A percentile compares a stretch with the other conserved stretches of the same genome.
Evolutionary conservation across 345 rosid genomes (phyloP).

Genomic region (Rubroshorea leprosula): DNA sequence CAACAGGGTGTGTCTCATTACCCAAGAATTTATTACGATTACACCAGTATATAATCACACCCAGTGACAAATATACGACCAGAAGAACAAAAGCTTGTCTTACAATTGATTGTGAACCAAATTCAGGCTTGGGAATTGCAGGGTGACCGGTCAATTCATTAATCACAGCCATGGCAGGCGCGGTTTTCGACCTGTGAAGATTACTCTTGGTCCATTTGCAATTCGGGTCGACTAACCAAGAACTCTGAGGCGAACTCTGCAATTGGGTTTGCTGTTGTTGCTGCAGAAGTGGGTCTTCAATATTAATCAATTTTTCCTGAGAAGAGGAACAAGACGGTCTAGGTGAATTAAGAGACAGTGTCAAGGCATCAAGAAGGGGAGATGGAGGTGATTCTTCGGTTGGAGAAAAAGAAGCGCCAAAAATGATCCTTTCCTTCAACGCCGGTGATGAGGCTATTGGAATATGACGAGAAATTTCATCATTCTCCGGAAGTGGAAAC

Average conservation of each 20-base stretch:
- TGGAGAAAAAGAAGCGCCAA: slow-evolving; percentile 48
- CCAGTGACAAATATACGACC: slow-evolving; percentile 54
- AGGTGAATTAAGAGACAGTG: slow-evolving; percentile 35
- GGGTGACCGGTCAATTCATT: slow-evolving; percentile 31
- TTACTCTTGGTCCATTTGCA: slow-evolving; percentile 21
- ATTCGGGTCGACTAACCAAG: slow-evolving; percentile 36
- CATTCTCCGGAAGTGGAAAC: slow-evolving; percentile 63
- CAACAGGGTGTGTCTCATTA: slow-evolving; percentile 70
- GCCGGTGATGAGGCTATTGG: slow-evolving; percentile 56
- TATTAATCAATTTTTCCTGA: slow-evolving; percentile 13
- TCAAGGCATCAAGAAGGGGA: slow-evolving; percentile 42
- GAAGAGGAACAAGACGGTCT: slow-evolving; percentile 22
- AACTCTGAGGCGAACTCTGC: slow-evolving; percentile 13
- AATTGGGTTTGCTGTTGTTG: slow-evolving; percentile 12
- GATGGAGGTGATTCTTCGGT: slow-evolving; percentile 26
- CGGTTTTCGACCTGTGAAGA: slow-evolving; percentile 75
- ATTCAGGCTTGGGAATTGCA: slow-evolving; percentile 35
- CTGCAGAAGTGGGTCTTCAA: slow-evolving; percentile 20
- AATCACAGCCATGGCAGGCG: slow-evolving; percentile 77
- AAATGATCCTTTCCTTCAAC: slow-evolving; percentile 62
- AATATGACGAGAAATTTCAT: slow-evolving; percentile 49
- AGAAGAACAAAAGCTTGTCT: slow-evolving; percentile 49
- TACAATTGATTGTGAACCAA: slow-evolving; percentile 49
- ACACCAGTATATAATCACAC: slow-evolving; percentile 62
- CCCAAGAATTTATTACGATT: slow-evolving; percentile 47